Conservation (phyloP, 2,329 filamentous ascomycete species). For the Botryotinia convoluta region DNA sequence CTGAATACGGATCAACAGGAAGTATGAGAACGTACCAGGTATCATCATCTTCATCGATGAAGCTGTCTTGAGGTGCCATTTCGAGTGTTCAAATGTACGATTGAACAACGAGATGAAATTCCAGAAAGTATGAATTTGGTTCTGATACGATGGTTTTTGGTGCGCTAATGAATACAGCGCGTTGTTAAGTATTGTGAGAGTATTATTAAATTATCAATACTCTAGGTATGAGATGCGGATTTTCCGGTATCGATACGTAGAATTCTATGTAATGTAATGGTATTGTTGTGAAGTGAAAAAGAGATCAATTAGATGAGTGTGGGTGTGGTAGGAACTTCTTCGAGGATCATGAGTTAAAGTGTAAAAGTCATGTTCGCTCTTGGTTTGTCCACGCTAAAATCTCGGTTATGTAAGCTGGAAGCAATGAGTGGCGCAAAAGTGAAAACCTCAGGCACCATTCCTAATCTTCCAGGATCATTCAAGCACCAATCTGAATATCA, state of each 20-base stretch:
- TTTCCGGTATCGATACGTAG: slow-evolving; percentile 9
- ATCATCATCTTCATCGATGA: slow-evolving; percentile 70
- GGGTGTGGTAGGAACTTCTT: slow-evolving; percentile 18
- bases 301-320: slow-evolving; percentile 14
- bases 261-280: slow-evolving; percentile 14
- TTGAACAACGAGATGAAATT: background rate
- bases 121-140: slow-evolving; percentile 6
- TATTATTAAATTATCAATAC: slow-evolving; percentile 14
- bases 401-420: slow-evolving; percentile 12
- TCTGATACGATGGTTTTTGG: slow-evolving; percentile 8
- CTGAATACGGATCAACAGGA: background rate
- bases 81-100: slow-evolving; percentile 29
- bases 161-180: slow-evolving; percentile 15
- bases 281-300: slow-evolving; percentile 11
- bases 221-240: background rate
- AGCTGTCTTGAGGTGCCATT: slow-evolving; percentile 67
- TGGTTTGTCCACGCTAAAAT: slow-evolving; percentile 10
- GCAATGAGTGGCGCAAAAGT: background rate
- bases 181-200: slow-evolving; percentile 1
- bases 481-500: slow-evolving; percentile 17
- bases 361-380: slow-evolving; percentile 17
- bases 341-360: slow-evolving; percentile 8
- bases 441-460: background rate
- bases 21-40: slow-evolving; percentile 54
- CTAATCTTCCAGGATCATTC: background rate